Evolutionary conservation across 352 stramenopile genomes (phyloP).

Genomic region (Phytophthora boehmeriae): DNA sequence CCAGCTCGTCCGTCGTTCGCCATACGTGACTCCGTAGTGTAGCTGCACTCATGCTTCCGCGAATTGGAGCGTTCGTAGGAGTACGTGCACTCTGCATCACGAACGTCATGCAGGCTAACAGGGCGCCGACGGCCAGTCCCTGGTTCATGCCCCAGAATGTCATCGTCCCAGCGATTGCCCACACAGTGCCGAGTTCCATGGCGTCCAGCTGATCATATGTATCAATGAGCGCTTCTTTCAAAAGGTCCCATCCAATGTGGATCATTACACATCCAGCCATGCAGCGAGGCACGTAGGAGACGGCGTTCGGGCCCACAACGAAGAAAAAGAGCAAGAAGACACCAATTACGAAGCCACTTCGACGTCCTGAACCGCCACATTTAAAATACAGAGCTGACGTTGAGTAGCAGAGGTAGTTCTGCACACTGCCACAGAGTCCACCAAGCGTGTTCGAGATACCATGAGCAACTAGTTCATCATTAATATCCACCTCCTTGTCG

Average conservation of each 20-base stretch:
- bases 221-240: conserved; percentile 91
- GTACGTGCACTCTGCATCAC: conserved; percentile 87
- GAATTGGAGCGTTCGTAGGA: conserved; percentile 87
- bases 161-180: conserved; percentile 91
- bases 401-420: conserved; percentile 93
- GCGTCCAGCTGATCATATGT: conserved; percentile 88
- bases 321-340: conserved; percentile 87
- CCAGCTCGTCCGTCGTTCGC: conserved; percentile 80
- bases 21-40: conserved; percentile 85
- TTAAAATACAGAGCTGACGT: conserved; percentile 90
- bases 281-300: conserved; percentile 89
- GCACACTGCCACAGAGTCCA: conserved; percentile 86
- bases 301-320: conserved; percentile 84
- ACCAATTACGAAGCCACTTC: conserved; percentile 67
- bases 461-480: conserved; percentile 92
- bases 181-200: conserved; percentile 92
- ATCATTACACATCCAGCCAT: conserved; percentile 94
- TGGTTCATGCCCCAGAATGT: conserved; percentile 93
- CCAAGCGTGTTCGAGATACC: conserved; percentile 91
- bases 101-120: conserved; percentile 91
- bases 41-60: conserved; percentile 91
- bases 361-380: conserved; percentile 76
- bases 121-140: conserved; percentile 84
- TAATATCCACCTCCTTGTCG: conserved; percentile 91
- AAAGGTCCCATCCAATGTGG: conserved; percentile 90